These are phyloP conservation scores for Leersia perrieri DNA, from an alignment of 176 grass and related monocot genomes.

Conservation along the genomic window DNA sequence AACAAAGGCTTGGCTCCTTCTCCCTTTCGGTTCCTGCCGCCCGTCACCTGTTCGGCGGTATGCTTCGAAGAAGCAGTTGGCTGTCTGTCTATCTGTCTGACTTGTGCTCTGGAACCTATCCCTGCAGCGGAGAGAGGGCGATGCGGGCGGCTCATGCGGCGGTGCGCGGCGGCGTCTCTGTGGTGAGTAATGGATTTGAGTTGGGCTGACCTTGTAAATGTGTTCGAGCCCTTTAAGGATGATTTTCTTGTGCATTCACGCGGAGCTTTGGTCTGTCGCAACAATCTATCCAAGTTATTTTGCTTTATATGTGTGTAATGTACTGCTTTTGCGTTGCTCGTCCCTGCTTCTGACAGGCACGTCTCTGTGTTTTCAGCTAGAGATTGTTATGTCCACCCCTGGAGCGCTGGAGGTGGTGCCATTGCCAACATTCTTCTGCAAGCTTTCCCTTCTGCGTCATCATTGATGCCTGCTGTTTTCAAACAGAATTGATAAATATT, in stretches of 20 bases:
- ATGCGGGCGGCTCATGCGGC: constrained; percentile 71
- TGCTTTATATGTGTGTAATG: background rate
- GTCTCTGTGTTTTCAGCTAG: constrained; percentile 55
- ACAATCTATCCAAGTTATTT: background rate
- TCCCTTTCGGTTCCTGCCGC: background rate
- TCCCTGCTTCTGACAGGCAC: background rate
- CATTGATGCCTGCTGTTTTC: background rate
- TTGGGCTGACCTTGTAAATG: background rate
- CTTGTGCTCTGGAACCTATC: background rate
- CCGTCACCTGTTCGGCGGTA: constrained; percentile 15
- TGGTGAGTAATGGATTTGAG: constrained; percentile 70
- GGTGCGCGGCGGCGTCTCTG: constrained; percentile 63
- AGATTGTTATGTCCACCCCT: constrained; percentile 78
- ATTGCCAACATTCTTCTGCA: background rate
- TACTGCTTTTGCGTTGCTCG: background rate
- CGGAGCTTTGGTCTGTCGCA: background rate
- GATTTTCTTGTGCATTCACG: background rate
- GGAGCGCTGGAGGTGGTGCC: constrained; percentile 63
- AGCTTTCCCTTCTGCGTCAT: background rate
- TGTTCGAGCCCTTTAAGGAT: too few species aligned
- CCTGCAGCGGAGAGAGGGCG: constrained; percentile 54
- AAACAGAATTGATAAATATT: constrained; percentile 5
- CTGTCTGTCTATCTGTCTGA: background rate
- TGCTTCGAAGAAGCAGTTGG: background rate
- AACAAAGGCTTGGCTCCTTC: background rate